phyloP scores from a whole-genome alignment of 257 asterid species.

The Rehmannia glutinosa region DNA sequence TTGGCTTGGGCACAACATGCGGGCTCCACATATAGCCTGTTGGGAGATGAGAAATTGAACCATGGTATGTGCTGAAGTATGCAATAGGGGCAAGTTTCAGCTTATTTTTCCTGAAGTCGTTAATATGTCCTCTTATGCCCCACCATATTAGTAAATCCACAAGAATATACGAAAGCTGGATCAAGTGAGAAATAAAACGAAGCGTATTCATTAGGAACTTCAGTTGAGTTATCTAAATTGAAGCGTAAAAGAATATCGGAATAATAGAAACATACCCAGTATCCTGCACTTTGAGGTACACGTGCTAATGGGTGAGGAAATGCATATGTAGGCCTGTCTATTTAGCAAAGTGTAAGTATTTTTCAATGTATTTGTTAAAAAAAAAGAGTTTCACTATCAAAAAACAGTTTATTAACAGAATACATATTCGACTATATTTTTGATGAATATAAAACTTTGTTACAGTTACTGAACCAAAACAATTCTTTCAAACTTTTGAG shows the following conservation, averaged over 20 bases:
- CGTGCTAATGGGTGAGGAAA: constrained; percentile 99
- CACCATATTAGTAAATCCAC: constrained; percentile 99
- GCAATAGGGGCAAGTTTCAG: constrained; percentile 92
- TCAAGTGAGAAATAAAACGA: constrained; percentile 15
- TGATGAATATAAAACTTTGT: too few species aligned
- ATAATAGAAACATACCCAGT: constrained; percentile 67
- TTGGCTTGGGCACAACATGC: constrained; percentile 88
- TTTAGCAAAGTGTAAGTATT: constrained; percentile 24
- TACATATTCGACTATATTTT: neutral
- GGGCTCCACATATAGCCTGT: constrained; percentile 99
- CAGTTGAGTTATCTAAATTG: neutral
- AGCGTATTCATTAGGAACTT: constrained; percentile 1
- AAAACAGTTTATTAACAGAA: neutral
- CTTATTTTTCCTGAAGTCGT: constrained; percentile 88
- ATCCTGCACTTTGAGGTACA: constrained; percentile 97
- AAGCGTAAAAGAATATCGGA: constrained; percentile 12
- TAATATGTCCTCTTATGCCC: constrained; percentile 92
- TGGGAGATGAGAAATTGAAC: constrained; percentile 96
- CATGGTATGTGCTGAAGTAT: constrained; percentile 90
- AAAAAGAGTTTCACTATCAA: too few species aligned
- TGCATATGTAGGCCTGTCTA: constrained; percentile 93
- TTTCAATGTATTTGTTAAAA: too few species aligned
- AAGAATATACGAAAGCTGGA: constrained; percentile 86
- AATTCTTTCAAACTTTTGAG: neutral
- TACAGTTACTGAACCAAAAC: too few species aligned